A percentile compares a stretch with the other conserved stretches of the same genome.
Evolutionary conservation across 352 stramenopile species (phyloP).

Genomic region (Pythium phragmitis): DNA sequence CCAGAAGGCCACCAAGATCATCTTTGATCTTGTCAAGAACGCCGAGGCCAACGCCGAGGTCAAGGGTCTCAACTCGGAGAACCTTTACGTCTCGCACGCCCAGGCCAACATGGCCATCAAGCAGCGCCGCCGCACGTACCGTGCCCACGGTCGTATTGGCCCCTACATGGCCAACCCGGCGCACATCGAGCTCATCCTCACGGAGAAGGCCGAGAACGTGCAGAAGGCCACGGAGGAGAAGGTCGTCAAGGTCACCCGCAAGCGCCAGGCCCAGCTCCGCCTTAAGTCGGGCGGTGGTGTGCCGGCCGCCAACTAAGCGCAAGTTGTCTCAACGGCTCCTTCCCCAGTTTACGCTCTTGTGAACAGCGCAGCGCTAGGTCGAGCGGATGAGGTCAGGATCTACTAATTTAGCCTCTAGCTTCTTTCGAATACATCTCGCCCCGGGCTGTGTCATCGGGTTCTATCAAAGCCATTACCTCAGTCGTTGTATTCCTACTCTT

Average conservation of each 20-base stretch:
- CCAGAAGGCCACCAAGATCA: constrained; percentile 98
- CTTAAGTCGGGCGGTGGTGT: constrained; percentile 88
- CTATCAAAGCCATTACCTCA: constrained; percentile 29
- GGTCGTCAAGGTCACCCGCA: constrained; percentile 82
- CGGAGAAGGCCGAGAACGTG: constrained; percentile 94
- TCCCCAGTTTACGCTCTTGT: constrained; percentile 16
- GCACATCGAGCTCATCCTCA: constrained; percentile 99
- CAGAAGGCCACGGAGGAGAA: constrained; percentile 92
- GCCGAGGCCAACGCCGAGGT: constrained; percentile 98
- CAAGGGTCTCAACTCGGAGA: constrained; percentile 96
- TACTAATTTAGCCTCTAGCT: constrained; percentile 17
- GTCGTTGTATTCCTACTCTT: constrained; percentile 10
- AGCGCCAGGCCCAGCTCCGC: constrained; percentile 87
- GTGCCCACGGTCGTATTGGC: constrained; percentile 96
- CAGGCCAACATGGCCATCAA: constrained; percentile 98
- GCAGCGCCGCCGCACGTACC: constrained; percentile 98
- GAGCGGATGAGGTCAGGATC: constrained; percentile 24
- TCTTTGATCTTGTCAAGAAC: constrained; percentile 98
- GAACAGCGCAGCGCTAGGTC: constrained; percentile 20
- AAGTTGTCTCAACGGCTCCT: not conserved
- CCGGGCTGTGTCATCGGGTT: constrained; percentile 66
- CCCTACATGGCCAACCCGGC: constrained; percentile 99
- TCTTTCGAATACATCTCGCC: constrained; percentile 78
- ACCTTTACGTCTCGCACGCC: constrained; percentile 96
- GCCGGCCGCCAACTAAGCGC: constrained; percentile 68